These are phyloP conservation scores for Colletotrichum paranaense DNA, from an alignment of 2,329 filamentous ascomycete species.

Conservation along the genomic window DNA sequence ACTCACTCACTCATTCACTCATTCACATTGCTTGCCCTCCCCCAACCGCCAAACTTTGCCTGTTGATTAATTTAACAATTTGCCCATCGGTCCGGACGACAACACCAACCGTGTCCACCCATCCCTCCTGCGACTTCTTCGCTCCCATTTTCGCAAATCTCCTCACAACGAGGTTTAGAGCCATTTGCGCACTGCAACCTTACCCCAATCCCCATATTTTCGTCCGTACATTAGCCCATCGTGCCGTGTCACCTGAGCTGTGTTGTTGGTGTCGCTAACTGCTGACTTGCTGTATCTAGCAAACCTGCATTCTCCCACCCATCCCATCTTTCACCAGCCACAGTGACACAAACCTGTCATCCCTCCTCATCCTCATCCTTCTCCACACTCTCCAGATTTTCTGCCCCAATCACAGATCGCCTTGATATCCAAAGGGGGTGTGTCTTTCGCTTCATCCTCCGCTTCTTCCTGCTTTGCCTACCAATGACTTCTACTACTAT, in stretches of 20 bases:
- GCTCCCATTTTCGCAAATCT: neutral
- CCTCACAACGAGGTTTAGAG: neutral
- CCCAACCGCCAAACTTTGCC: neutral
- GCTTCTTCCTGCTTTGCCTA: neutral
- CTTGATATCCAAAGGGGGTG: neutral
- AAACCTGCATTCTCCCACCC: neutral
- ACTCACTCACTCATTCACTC: neutral
- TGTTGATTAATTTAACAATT: slow-evolving; percentile 11
- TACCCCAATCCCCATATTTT: neutral
- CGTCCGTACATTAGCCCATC: neutral
- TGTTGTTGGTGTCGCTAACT: neutral
- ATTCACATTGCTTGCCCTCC: neutral
- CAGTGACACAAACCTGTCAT: neutral
- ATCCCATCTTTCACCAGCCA: slow-evolving; percentile 1
- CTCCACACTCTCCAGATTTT: slow-evolving; percentile 22
- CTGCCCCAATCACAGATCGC: slow-evolving; percentile 12
- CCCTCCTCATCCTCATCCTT: neutral
- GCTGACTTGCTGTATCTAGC: neutral
- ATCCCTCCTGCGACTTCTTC: neutral
- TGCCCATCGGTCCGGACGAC: neutral
- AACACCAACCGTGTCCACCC: neutral
- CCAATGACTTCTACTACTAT: neutral
- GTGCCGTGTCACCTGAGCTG: neutral
- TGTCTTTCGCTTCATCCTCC: slow-evolving; percentile 1
- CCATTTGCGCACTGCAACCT: neutral